Evolutionary conservation across 2,329 filamentous ascomycete genomes (phyloP), one percentile per base, ranked within the genome.

Genomic region (Neofusicoccum laricinum): DNA sequence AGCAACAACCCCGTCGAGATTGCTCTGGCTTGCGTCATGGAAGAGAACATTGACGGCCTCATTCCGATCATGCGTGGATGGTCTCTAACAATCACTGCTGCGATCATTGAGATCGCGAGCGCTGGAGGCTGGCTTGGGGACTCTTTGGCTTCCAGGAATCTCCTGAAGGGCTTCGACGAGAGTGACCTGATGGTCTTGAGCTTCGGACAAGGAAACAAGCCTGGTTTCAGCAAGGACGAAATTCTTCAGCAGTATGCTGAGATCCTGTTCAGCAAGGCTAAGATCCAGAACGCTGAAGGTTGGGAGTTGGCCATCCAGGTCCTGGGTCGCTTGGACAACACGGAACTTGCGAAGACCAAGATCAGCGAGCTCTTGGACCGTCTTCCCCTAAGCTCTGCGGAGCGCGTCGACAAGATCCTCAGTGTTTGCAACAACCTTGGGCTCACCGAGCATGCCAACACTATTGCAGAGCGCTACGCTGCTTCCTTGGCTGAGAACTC

Each of bases 221-320:
- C 84, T 53, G 84, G 87, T 66, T 82, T 92, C 7, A 87, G 88
- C 67, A 93, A 94, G 73, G 93, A 97, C 74, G 88, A 90, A 38
- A 87, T 94, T 3, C 82, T 97, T 6, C 84, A 89, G 6, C 80
- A 86, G 53, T 98, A 97, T 75, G 90, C 94, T 0, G 84, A 88
- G 25, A 75, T 94, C 19, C 82, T 89, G 1, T 72, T 78, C 5
- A 64, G 69, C 14, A 79, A 84, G 62, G 74, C 73, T 45, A 69
- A 67, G 19, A 70, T 70, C 6, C 17, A 53, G 14, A 57, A 66
- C 17, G 71, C 57, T 8, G 64, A 65, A 17, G 64, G 64, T 21
- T 98, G 94, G 94, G 92, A 97, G 78, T 79, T 97, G 72, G 90
- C 93, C 0, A 88, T 97, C 48, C 87, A 92, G 66, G 85, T 97